Evolutionary conservation across 441 rosid species (phyloP), one percentile per base, ranked within the genome.

Genomic region (Populus hybrid): DNA sequence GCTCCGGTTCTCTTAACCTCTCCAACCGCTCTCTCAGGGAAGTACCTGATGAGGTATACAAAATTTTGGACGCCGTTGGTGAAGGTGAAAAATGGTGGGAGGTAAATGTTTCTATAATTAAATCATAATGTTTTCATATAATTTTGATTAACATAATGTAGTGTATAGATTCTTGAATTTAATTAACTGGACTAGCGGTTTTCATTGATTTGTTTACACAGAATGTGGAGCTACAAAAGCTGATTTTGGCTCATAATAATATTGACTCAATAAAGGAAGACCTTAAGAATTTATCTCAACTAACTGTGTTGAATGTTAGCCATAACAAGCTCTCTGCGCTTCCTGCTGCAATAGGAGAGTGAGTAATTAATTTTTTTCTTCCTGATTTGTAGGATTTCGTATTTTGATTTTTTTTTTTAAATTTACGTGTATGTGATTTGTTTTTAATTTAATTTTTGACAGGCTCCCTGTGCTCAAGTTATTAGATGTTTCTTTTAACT

Each of bases 81-180:
- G 95, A 91, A 67, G 95, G 90, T 28, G 97, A 91, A 76, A 95
- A 93, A 73, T 95, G 99, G 99, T 95, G 99, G 99, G 99, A 95
- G 99, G 99, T 95, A 84, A 72, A 73, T 10, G 2, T 50, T 67
- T 16, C 23, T 50, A 71, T 59, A 53, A 14, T 35, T 63, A 35
- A 64, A 3, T 67, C 12, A 6, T 36, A 46, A 38, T 23, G 35
- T 75, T 21, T 70, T 59, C 70, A 57, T 32, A 38, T 14, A 7
- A 36, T 21, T 71, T 26, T 42, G 34, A 40, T 46, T 46, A 46
- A 46, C 57, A 46, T 46, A 46, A 46, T 8, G 3, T 1, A n/a
- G 14, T 64, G 32, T 64, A 64, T 64, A 3, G 67, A 11, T 64
- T 24, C 3, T 65, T 21, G 2, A 65, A 24, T 26, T 53, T 53